phyloP scores from a whole-genome alignment of 2,329 filamentous ascomycete species.

The Lomentospora prolificans region DNA sequence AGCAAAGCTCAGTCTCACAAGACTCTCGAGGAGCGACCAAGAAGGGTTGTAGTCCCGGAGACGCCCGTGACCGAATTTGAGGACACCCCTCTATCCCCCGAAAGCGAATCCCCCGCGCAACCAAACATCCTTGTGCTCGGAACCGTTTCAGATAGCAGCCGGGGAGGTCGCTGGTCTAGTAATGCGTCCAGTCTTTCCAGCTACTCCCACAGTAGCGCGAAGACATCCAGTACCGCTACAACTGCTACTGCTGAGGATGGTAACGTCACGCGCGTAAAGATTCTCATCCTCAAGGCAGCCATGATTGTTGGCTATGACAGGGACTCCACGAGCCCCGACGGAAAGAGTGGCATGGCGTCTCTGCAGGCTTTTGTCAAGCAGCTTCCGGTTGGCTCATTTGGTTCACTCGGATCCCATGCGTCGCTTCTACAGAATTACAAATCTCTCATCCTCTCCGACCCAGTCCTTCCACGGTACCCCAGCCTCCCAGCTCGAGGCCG shows the following conservation, averaged over 20 bases:
- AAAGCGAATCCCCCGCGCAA: conserved; percentile 62
- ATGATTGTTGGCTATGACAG: conserved; percentile 75
- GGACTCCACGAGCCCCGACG: conserved; percentile 31
- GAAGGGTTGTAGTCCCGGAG: conserved; percentile 53
- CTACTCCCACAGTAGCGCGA: conserved; percentile 62
- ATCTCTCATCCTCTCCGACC: conserved; percentile 65
- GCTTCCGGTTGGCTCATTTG: conserved; percentile 70
- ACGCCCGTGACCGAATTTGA: conserved; percentile 94
- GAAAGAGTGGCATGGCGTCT: conserved; percentile 36
- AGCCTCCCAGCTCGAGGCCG: conserved; percentile 42
- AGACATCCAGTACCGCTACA: conserved; percentile 62
- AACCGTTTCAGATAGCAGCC: conserved; percentile 48
- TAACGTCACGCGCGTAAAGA: conserved; percentile 68
- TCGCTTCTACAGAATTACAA: conserved; percentile 71
- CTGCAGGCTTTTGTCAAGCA: conserved; percentile 69
- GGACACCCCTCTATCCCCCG: conserved; percentile 74
- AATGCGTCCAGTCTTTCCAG: conserved; percentile 68
- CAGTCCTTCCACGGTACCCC: conserved; percentile 36
- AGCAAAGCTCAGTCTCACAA: conserved; percentile 46
- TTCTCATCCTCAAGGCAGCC: conserved; percentile 73
- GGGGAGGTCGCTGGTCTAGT: conserved; percentile 69
- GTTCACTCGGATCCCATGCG: conserved; percentile 58
- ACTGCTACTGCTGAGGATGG: conserved; percentile 64
- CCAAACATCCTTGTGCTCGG: conserved; percentile 86
- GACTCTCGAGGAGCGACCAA: conserved; percentile 30